Evolutionary conservation across 1,284 basidiomycete genomes (phyloP), one percentile per base, ranked within the genome.

Genomic region (Cutaneotrichosporon sp.): DNA sequence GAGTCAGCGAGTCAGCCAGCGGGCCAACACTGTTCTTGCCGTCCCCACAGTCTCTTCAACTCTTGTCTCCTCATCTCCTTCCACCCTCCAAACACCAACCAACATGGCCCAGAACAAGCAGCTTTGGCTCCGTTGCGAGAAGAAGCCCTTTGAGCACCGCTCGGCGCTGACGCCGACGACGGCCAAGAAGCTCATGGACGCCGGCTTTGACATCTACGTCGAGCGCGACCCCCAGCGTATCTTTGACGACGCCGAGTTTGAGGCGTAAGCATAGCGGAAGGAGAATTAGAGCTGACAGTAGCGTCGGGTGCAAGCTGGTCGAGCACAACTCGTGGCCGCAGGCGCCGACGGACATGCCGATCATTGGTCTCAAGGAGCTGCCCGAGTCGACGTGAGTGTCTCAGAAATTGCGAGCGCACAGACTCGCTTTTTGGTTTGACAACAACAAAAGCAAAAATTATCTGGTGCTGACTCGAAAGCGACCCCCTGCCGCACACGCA

Each of bases 291-390:
- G 26, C 54, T 57, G 23, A 52, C 50, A 13, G 12, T 37, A 92
- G 89, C 52, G 87, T 88, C 49, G 94, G 94, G 9, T 96, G 91
- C 78, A 86, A 81, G 73, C 80, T 98, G 49, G 90, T 88, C 9
- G 83, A 83, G 21, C 87, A 96, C 77, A 92, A 94, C 75, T 81
- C 87, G 12, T 99, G 94, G 93, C 84, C 88, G 20, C 79, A 72
- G 38, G 75, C 74, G n/a, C 90, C 93, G 1, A 74, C 73, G 23
- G 76, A 84, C 37, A 79, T 86, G 39, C 86, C 89, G 52, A 96
- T 99, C 76, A 87, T 97, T 65, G 96, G 96, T 8, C 81, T 99
- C 73, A 98, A 99, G 80, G 96, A 98, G 75, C 84, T 99, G 18
- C 85, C 88, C 37, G 83, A 79, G 57, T 92, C 89, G 40, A 80